Conservation (phyloP, 306 rosid genomes). For the Cicer arietinum region DNA sequence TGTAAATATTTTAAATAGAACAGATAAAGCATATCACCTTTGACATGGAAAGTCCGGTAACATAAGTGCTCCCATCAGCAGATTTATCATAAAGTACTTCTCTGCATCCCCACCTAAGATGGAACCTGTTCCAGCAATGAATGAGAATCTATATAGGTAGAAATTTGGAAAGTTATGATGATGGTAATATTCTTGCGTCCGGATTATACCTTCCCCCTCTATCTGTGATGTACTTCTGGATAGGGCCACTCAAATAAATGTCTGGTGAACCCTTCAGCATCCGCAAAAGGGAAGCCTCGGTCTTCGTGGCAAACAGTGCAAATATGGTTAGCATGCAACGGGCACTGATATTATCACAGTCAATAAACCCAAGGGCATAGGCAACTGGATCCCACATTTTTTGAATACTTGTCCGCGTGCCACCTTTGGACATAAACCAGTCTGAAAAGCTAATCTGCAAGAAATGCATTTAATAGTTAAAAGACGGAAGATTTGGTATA, state of each 20-base stretch:
- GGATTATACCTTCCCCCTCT: constrained; percentile 86
- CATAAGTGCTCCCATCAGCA: constrained; percentile 71
- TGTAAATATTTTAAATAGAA: constrained; percentile 26
- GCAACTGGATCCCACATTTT: constrained; percentile 99
- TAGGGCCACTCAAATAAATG: constrained; percentile 91
- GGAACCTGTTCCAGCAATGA: constrained; percentile 74
- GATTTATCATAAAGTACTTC: constrained; percentile 77
- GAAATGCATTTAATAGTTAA: constrained; percentile 30
- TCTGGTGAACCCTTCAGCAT: constrained; percentile 99
- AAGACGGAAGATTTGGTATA: constrained; percentile 22
- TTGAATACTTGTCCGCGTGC: constrained; percentile 84
- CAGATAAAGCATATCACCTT: constrained; percentile 55
- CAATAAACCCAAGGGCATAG: constrained; percentile 98
- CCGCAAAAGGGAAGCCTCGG: constrained; percentile 95
- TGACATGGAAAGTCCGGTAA: constrained; percentile 81
- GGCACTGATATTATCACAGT: constrained; percentile 97
- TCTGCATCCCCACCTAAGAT: constrained; percentile 99
- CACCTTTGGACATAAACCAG: constrained; percentile 99
- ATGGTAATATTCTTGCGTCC: constrained; percentile 17
- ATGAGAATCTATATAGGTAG: constrained; percentile 38
- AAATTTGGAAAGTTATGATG: constrained; percentile 33
- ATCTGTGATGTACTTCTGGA: constrained; percentile 84
- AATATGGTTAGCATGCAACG: constrained; percentile 99
- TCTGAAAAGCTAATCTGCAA: constrained; percentile 95
- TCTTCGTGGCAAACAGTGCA: constrained; percentile 94